Percentiles rank a stretch among this genome's conserved stretches.
Evolutionary conservation across 257 asterid species (phyloP).

Genomic region (Avicennia marina): DNA sequence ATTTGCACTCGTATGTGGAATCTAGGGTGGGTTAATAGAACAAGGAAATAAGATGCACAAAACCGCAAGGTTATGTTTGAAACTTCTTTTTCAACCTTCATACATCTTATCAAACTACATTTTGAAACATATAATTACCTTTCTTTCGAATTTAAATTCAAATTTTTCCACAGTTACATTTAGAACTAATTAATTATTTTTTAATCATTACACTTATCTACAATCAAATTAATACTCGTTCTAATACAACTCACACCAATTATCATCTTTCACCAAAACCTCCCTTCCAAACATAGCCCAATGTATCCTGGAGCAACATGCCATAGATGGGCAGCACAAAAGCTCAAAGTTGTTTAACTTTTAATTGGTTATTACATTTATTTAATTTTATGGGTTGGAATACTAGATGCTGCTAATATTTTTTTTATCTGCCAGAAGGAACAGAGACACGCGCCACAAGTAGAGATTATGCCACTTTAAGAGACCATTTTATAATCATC

Average conservation of each 20-base stretch:
- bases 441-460: background rate
- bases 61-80: background rate
- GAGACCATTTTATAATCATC: background rate
- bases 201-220: no score
- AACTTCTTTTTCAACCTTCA: no score
- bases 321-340: background rate
- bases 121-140: no score
- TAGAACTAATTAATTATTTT: no score
- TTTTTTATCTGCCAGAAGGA: background rate
- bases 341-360: background rate
- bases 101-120: no score
- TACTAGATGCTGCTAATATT: background rate
- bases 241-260: no score
- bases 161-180: no score
- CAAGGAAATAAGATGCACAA: background rate
- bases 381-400: background rate
- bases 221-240: no score
- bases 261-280: no score
- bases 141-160: no score
- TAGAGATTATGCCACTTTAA: background rate
- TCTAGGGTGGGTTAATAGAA: background rate
- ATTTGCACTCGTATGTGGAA: no score
- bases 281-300: no score
- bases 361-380: background rate
- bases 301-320: background rate